Base-by-base conservation (phyloP, 2,329 filamentous ascomycete genomes). In the Monilinia aucupariae region DNA sequence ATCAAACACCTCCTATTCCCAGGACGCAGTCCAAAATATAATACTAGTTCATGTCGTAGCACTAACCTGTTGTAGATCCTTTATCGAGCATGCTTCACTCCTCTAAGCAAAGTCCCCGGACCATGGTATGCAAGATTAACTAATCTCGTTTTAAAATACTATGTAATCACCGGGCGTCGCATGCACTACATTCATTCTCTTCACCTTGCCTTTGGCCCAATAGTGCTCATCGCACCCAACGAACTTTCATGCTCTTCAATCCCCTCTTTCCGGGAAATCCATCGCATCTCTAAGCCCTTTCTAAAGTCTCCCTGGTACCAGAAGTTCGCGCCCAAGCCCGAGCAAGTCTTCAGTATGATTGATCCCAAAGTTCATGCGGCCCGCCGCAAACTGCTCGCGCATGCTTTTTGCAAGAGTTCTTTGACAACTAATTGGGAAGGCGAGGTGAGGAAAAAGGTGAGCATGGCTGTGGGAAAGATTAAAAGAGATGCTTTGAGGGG, bases 381-480 rank as follows among this genome's bases (percentile, higher is more conserved):
- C 2, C 59, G 49, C 2, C 39, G 59, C 41, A 61, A 54, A 5
- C 1, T 61, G 5, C 25, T 54, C 15, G 9, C 59, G 1, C 39
- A 61, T 9, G 15, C 37, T 17, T 45, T 61, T 10, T 47, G 59
- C 5, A 61, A 61, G 27, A 54, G 13, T 15, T 48, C 15, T 17
- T 37, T 54, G 0, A 61, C 9, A 30, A 20, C n/a, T 15, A 53
- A 39, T 7, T 61, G 59, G 59, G 59, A 61, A n/a, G 5, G 1
- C 3, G 39, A 61, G 0, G 3, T 54, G 4, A 61, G 59, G 10
- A 39, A 17, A 9, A 77, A 75, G 22, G 73, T 78, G 0, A 68
- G 73, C 0, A 65, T 80, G 12, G 71, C 79, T 0, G 74, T 84
- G 1, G 39, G 75, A 2, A 74, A 72, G 53, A 83, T 85, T 27